Conservation (phyloP, 257 asterid genomes). For the Apocynum venetum region DNA sequence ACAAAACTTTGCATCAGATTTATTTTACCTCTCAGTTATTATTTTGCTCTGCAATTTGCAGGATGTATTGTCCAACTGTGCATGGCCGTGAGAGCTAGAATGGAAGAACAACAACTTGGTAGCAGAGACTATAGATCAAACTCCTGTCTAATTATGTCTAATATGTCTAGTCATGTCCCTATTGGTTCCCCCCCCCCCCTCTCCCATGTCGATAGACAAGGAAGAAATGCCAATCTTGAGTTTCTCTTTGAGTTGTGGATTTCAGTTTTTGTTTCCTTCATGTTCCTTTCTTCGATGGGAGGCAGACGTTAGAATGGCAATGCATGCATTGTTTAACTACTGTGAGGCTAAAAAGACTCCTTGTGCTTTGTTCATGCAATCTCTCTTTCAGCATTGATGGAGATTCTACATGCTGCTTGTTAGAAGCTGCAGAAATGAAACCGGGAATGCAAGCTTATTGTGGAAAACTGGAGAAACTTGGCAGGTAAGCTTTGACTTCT, state of each 20-base stretch:
- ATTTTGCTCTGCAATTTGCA: constrained; percentile 19
- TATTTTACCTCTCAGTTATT: constrained; percentile 12
- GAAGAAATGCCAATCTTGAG: background rate
- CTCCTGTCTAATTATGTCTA: background rate
- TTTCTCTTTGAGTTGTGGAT: background rate
- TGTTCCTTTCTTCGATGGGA: background rate
- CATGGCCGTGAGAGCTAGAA: constrained; percentile 7
- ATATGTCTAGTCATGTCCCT: background rate
- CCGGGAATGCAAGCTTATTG: background rate
- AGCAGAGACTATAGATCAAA: constrained; percentile 5
- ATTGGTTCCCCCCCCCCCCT: background rate
- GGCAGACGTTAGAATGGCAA: background rate
- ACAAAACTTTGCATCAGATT: background rate
- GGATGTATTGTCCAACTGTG: constrained; percentile 11
- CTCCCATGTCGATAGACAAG: background rate
- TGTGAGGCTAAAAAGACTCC: background rate
- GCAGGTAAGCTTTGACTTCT: background rate
- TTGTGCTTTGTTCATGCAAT: background rate
- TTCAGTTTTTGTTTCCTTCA: background rate
- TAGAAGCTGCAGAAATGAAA: constrained; percentile 5
- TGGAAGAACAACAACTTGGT: constrained; percentile 2
- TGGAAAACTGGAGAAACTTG: background rate
- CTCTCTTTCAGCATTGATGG: background rate
- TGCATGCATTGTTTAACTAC: background rate
- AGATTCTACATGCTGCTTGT: background rate